phyloP scores from a whole-genome alignment of 805 yeast species.

The Wickerhamiella bombiphila region DNA sequence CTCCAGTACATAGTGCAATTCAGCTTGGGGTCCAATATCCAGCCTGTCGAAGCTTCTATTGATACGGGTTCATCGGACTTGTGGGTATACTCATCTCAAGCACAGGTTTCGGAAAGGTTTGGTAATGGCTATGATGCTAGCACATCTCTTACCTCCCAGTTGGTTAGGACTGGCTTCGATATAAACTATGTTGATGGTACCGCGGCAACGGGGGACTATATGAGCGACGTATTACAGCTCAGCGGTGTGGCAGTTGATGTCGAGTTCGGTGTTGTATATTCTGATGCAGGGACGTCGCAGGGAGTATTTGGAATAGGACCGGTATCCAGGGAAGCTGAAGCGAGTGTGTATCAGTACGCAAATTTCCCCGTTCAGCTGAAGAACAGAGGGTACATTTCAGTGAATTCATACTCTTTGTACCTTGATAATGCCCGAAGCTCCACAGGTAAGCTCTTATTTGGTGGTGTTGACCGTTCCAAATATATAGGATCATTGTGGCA shows the following conservation, averaged over 20 bases:
- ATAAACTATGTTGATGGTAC: constrained; percentile 25
- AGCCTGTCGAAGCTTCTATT: not conserved
- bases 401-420: constrained; percentile 33
- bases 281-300: constrained; percentile 23
- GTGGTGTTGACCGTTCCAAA: constrained; percentile 54
- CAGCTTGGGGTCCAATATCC: not conserved
- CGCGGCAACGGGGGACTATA: constrained; percentile 39
- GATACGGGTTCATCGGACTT: constrained; percentile 54
- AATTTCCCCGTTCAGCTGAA: constrained; percentile 25
- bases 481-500: constrained; percentile 32
- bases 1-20: not conserved
- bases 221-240: constrained; percentile 41
- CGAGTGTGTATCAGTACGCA: constrained; percentile 11
- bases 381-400: constrained; percentile 28
- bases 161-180: constrained; percentile 14
- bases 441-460: constrained; percentile 29
- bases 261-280: constrained; percentile 47
- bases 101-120: constrained; percentile 8
- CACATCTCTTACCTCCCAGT: constrained; percentile 17
- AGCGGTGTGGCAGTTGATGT: constrained; percentile 31
- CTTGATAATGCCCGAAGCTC: constrained; percentile 23
- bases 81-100: constrained; percentile 31
- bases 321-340: constrained; percentile 11
- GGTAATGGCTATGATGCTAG: constrained; percentile 8
- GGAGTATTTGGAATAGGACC: constrained; percentile 10